These are phyloP conservation scores for Colletotrichum karsti DNA, from an alignment of 2,329 filamentous ascomycete genomes.

Conservation along the genomic window DNA sequence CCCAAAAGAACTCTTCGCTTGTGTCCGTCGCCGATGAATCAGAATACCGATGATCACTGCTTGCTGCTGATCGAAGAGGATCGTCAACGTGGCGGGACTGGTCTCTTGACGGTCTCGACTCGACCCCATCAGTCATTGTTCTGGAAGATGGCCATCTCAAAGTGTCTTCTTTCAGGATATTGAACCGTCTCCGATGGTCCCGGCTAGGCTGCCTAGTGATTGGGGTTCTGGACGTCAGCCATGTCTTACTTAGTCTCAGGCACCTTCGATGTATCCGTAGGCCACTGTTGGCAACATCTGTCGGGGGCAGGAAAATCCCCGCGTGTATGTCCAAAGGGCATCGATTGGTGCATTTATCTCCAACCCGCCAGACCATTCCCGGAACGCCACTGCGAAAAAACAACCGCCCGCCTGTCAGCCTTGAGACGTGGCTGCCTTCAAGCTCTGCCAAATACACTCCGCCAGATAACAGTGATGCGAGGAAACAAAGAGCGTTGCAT, in stretches of 20 bases:
- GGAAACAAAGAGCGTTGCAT: slow-evolving; percentile 7
- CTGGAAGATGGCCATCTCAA: not conserved
- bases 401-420: not conserved
- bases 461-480: not conserved
- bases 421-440: not conserved
- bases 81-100: slow-evolving; percentile 9
- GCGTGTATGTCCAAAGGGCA: not conserved
- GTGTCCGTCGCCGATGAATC: not conserved
- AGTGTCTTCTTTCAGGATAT: slow-evolving; percentile 10
- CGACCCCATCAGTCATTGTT: slow-evolving; percentile 11
- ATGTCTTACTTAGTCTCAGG: slow-evolving; percentile 13
- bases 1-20: not conserved
- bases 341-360: slow-evolving; percentile 9
- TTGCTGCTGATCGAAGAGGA: slow-evolving; percentile 10
- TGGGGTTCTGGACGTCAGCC: not conserved
- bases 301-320: not conserved
- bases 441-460: not conserved
- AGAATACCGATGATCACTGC: not conserved
- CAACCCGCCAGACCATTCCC: slow-evolving; percentile 1
- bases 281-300: not conserved
- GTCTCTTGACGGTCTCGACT: slow-evolving; percentile 17
- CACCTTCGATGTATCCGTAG: not conserved
- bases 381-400: not conserved
- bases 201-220: not conserved
- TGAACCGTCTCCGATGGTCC: not conserved